Conservation (phyloP, 139 green algal species). For the Gonium pectorale region DNA sequence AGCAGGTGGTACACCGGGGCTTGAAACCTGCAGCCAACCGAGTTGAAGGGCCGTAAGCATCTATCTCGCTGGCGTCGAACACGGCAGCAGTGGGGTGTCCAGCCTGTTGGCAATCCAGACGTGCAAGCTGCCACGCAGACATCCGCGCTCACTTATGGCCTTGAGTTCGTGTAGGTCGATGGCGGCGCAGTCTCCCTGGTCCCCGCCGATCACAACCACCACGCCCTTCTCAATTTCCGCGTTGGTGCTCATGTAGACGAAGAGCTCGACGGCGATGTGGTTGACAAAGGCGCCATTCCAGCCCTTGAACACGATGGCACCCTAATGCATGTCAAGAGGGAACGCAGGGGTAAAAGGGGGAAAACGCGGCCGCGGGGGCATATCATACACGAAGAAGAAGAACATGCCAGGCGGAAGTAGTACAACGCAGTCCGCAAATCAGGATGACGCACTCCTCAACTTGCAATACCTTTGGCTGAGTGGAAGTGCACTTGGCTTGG, state of each 20-base stretch:
- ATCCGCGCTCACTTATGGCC: not conserved
- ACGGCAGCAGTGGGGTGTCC: no score
- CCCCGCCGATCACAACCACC: not conserved
- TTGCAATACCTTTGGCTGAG: constrained; percentile 1
- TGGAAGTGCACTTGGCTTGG: constrained; percentile 5
- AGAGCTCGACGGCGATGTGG: constrained; percentile 36
- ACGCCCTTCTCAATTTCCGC: not conserved
- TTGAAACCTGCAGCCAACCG: constrained; percentile 27
- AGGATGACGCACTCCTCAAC: not conserved
- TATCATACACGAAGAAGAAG: no score
- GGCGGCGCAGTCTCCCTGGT: not conserved
- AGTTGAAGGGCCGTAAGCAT: no score
- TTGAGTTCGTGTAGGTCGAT: constrained; percentile 15
- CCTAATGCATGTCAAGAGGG: no score
- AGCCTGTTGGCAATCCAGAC: no score
- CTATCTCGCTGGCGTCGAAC: no score
- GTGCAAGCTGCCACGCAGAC: no score
- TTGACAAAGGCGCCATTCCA: not conserved
- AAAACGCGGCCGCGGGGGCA: no score
- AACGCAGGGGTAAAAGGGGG: no score
- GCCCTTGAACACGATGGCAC: constrained; percentile 39
- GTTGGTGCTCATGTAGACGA: constrained; percentile 28
- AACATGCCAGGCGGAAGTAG: no score
- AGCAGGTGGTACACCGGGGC: constrained; percentile 1
- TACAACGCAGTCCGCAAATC: no score